phyloP scores from a whole-genome alignment of 202 grass and related monocot species.

The Eragrostis tef region DNA sequence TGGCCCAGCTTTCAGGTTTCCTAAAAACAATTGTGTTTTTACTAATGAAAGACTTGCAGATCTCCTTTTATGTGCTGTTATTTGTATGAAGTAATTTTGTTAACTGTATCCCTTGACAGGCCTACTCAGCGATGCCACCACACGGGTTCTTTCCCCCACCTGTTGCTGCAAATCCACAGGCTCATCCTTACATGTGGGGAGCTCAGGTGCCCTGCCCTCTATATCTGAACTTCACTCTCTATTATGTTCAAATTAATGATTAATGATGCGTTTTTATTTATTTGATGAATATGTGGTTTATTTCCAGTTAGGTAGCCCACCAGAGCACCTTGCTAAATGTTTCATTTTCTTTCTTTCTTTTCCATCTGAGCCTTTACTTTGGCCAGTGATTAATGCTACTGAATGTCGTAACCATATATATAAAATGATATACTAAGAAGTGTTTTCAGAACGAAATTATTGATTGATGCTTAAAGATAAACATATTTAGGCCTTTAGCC shows the following conservation, averaged over 20 bases:
- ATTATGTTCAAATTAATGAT: conserved; percentile 2
- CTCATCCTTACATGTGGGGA: conserved; percentile 99
- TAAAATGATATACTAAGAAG: neutral
- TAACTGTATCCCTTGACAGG: conserved; percentile 50
- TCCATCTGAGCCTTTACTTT: neutral
- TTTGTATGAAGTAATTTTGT: conserved; percentile 18
- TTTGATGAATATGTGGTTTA: neutral
- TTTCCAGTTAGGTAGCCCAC: neutral
- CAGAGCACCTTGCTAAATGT: neutral
- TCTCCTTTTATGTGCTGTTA: conserved; percentile 3
- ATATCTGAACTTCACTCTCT: conserved; percentile 28
- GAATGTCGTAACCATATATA: neutral
- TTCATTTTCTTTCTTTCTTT: neutral
- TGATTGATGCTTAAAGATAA: neutral
- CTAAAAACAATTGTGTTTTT: neutral
- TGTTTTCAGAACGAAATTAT: conserved; percentile 8
- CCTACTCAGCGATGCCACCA: conserved; percentile 82
- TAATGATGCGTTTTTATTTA: neutral
- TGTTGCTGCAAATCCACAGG: conserved; percentile 68
- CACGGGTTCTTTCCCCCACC: conserved; percentile 81
- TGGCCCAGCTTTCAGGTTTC: conserved; percentile 88
- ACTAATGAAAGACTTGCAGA: neutral
- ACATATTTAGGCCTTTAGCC: neutral
- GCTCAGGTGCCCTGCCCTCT: conserved; percentile 63
- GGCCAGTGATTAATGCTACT: neutral